Conservation (phyloP, 345 rosid genomes). For the Hibiscus trionum region DNA sequence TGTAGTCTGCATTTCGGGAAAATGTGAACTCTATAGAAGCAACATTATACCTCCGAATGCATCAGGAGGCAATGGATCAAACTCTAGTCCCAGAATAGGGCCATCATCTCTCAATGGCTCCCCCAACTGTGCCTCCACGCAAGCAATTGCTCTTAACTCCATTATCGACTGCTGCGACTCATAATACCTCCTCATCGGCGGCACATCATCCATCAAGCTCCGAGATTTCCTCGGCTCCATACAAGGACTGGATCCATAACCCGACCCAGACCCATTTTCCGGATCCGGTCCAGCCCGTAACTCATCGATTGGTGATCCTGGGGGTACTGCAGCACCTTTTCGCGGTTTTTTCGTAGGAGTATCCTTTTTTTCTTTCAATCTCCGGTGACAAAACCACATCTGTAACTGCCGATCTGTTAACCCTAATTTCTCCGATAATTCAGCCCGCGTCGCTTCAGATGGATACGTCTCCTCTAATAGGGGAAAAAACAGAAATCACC, state of each 20-base stretch:
- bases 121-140: constrained; percentile 94
- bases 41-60: constrained; percentile 74
- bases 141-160: constrained; percentile 83
- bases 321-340: constrained; percentile 26
- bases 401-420: constrained; percentile 95
- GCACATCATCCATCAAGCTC: constrained; percentile 40
- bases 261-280: constrained; percentile 66
- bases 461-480: constrained; percentile 80
- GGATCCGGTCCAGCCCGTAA: constrained; percentile 35
- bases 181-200: constrained; percentile 32
- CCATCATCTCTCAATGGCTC: constrained; percentile 96
- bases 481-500: background rate
- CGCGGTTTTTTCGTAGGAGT: constrained; percentile 41
- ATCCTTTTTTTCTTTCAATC: constrained; percentile 86
- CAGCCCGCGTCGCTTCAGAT: constrained; percentile 61
- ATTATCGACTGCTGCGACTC: constrained; percentile 64
- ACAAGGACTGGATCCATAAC: constrained; percentile 60
- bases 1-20: no score
- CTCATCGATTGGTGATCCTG: constrained; percentile 42
- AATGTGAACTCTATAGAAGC: no score
- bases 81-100: constrained; percentile 91
- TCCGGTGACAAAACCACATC: constrained; percentile 99
- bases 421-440: constrained; percentile 70
- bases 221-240: constrained; percentile 46
- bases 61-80: constrained; percentile 95